Base-by-base conservation (phyloP, 768 basidiomycete genomes). In the Mycena floridula region DNA sequence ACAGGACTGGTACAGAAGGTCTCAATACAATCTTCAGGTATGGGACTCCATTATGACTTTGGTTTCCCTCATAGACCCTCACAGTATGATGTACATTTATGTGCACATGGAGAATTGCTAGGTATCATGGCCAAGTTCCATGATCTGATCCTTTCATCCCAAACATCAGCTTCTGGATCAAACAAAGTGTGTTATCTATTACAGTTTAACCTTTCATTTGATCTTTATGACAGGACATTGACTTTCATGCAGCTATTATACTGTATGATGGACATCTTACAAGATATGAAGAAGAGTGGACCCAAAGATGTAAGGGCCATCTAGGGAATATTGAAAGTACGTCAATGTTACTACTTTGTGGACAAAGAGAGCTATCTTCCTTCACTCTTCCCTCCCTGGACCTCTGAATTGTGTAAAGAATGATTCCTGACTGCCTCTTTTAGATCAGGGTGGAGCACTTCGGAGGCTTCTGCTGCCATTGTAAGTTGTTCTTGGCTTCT, bases 21-120 rank as follows among this genome's bases (percentile, higher is more conserved):
- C 81, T 2, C 67, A 69, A 55, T 79, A 79, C 56, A 81, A 81
- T 50, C 71, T 72, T 54, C 60, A 70, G 40, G 84, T 83, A 54
- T 37, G 67, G 54, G 15, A 18, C 20, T 42, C 32, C 12, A 20
- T 23, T 36, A 12, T 20, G 21, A 21, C 30, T 39, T 22, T n/a
- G 25, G 22, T 8, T 5, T 16, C 0, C 18, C 39, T n/a, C n/a
- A n/a, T n/a, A n/a, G n/a, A n/a, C n/a, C n/a, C n/a, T n/a, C 12
- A 16, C 43, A 87, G 84, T 83, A 81, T 54, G 86, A 89, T 53
- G 65, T 89, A 37, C 85, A 89, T 48, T 65, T 89, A 20, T 89
- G 84, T 53, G 82, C 74, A 20, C 85, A 89, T 54, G 79, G 85
- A 1, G 73, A 73, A 12, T 67, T 89, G 25, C 61, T 89, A 36